A percentile compares a stretch with the other conserved stretches of the same genome.
These are phyloP conservation scores for Botrytis tulipae DNA, from an alignment of 2,329 filamentous ascomycete species.

Conservation along the genomic window DNA sequence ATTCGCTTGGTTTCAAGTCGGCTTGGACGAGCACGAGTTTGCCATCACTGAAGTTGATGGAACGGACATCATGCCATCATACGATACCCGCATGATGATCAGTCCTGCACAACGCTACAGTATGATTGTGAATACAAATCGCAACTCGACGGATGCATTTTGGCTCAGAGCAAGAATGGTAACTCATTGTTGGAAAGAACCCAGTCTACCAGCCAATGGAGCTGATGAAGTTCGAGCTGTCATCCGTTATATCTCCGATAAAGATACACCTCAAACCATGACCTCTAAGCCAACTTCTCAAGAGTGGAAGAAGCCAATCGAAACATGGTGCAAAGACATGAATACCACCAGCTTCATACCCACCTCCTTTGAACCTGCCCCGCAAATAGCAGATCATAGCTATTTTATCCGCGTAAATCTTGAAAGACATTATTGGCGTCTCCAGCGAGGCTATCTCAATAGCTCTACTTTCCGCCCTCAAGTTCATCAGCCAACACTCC, in stretches of 20 bases:
- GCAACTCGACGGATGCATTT: slow-evolving; percentile 52
- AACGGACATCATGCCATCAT: slow-evolving; percentile 58
- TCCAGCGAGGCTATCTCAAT: slow-evolving; percentile 60
- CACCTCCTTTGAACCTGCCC: slow-evolving; percentile 44
- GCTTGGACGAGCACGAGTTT: slow-evolving; percentile 65
- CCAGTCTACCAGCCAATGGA: slow-evolving; percentile 45
- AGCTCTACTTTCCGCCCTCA: slow-evolving; percentile 52
- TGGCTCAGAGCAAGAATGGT: slow-evolving; percentile 65
- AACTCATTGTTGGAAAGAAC: slow-evolving; percentile 57
- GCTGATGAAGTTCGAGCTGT: slow-evolving; percentile 49
- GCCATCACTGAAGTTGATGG: slow-evolving; percentile 69
- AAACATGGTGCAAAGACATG: slow-evolving; percentile 36
- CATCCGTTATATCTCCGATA: slow-evolving; percentile 44
- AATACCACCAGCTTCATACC: slow-evolving; percentile 47
- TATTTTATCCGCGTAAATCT: slow-evolving; percentile 58
- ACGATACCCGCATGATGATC: slow-evolving; percentile 61
- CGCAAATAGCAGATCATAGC: slow-evolving; percentile 48
- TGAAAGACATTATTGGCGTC: slow-evolving; percentile 56
- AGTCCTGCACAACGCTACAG: slow-evolving; percentile 71
- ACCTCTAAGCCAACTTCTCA: slow-evolving; percentile 35
- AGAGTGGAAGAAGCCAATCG: slow-evolving; percentile 46
- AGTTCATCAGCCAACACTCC: slow-evolving; percentile 48
- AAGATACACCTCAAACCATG: slow-evolving; percentile 14
- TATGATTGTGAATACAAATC: slow-evolving; percentile 60
- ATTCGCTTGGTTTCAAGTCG: slow-evolving; percentile 70